Conservation (phyloP, 805 yeast species). For the Spathaspora girioi region DNA sequence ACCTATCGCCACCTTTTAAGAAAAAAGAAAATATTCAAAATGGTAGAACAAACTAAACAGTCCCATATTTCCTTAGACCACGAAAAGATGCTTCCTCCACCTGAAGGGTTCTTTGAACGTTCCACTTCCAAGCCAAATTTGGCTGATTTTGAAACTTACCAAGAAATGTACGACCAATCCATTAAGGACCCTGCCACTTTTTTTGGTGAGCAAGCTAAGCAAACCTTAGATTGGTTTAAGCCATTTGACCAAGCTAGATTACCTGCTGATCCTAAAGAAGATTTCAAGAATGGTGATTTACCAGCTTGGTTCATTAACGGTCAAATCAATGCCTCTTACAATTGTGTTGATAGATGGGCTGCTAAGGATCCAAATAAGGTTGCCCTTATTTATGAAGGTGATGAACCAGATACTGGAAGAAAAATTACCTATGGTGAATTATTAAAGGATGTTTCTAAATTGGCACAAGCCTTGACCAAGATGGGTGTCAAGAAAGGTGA, state of each 20-base stretch:
- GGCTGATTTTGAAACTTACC: slow-evolving; percentile 47
- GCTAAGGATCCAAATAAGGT: slow-evolving; percentile 77
- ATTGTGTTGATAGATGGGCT: slow-evolving; percentile 96
- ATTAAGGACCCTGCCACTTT: slow-evolving; percentile 52
- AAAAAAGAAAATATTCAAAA: slow-evolving; percentile 1
- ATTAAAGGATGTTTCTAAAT: slow-evolving; percentile 75
- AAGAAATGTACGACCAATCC: slow-evolving; percentile 50
- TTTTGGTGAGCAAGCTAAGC: slow-evolving; percentile 51
- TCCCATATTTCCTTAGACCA: slow-evolving; percentile 31
- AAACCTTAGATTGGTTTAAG: slow-evolving; percentile 49
- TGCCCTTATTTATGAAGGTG: slow-evolving; percentile 91
- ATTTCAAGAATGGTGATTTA: slow-evolving; percentile 62
- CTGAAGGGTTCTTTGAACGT: slow-evolving; percentile 38
- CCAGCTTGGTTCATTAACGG: slow-evolving; percentile 93
- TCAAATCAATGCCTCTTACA: slow-evolving; percentile 86
- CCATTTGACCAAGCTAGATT: slow-evolving; percentile 47
- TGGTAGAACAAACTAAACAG: slow-evolving; percentile 9
- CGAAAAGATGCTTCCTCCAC: slow-evolving; percentile 29
- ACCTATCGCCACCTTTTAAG: background rate
- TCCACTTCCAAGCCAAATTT: slow-evolving; percentile 48
- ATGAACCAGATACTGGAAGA: slow-evolving; percentile 72
- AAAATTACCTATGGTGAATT: slow-evolving; percentile 82
- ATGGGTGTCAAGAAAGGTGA: slow-evolving; percentile 95
- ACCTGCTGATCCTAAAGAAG: slow-evolving; percentile 45
- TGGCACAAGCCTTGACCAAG: slow-evolving; percentile 77